Base-by-base conservation (phyloP, 177 flowering plant species). In the Telopea speciosissima region DNA sequence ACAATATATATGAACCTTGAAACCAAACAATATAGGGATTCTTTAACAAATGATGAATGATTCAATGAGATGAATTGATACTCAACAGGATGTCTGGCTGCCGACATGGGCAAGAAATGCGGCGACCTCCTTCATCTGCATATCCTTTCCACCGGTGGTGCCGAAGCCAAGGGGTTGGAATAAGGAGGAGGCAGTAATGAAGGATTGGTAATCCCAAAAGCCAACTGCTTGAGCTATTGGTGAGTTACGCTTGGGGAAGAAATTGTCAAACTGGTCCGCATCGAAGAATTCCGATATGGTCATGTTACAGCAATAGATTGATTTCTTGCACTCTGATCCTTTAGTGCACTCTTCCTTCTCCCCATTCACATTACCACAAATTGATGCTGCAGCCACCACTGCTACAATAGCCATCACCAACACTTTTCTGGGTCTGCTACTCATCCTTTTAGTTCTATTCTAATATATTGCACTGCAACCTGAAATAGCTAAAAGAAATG, bases 211-310 rank as follows among this genome's bases (percentile, higher is more conserved):
- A 68, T 90, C 95, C 95, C 95, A 94, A 77, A 87, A 92, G 0
- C 92, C 93, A 5, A 80, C 90, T 25, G 98, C 97, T 14, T 92
- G 90, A 4, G 96, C 96, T 11, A 85, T 83, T 0, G 98, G 98
- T 1, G 92, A 3, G 65, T 92, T 94, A 42, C 97, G 72, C 84
- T 92, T 94, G 10, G 93, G 44, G 80, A 94, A 94, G 16, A 92
- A 86, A 59, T 89, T 79, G 83, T 92, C 97, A 61, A 94, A 94
- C 67, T 90, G 92, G 69, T 94, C 88, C 0, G 76, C 40, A 75
- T 89, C 84, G 68, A 94, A 92, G 56, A 72, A 79, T 62, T 94
- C 92, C 0, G 99, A 85, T 14, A 94, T 85, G 54, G 54, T 49
- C 17, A 1, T 12, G 54, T 49, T 49, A 19, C 54, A 49, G 17